These are phyloP conservation scores for Trichoderma afroharzianum DNA, from an alignment of 2,329 filamentous ascomycete genomes.

Conservation along the genomic window DNA sequence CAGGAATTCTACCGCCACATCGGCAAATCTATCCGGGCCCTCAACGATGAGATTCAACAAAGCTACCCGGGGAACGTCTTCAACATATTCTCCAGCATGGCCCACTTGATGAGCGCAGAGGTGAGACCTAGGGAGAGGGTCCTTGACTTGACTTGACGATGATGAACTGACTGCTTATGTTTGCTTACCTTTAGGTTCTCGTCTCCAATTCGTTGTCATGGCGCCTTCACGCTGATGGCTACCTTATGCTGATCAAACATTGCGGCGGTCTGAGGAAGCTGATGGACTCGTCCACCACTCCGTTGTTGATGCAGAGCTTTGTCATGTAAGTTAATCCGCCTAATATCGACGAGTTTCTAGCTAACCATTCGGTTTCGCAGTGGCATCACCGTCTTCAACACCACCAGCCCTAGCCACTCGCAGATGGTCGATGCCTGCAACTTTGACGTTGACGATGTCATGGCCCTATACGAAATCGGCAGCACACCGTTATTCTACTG, in stretches of 20 bases:
- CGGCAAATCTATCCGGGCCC: not conserved
- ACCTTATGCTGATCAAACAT: conserved; percentile 10
- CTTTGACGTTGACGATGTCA: conserved; percentile 10
- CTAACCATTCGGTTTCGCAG: not conserved
- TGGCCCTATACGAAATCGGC: conserved; percentile 6
- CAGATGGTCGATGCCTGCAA: conserved; percentile 13
- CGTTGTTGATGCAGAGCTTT: conserved; percentile 10
- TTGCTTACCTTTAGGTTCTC: not conserved
- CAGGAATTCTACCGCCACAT: conserved; percentile 10
- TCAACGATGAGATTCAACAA: conserved; percentile 10
- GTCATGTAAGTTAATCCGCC: not conserved
- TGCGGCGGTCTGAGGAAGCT: conserved; percentile 14
- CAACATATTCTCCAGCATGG: conserved; percentile 13
- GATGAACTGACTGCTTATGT: not conserved
- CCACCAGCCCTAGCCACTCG: conserved; percentile 6
- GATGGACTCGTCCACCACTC: not conserved
- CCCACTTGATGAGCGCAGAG: conserved; percentile 14
- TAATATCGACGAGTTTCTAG: not conserved
- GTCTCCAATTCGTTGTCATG: conserved; percentile 3
- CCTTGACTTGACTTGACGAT: not conserved
- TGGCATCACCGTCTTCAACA: conserved; percentile 13
- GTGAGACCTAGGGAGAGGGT: not conserved
- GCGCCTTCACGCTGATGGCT: conserved; percentile 10
- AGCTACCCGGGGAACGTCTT: not conserved
- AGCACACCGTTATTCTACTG: conserved; percentile 6